Base-by-base conservation (phyloP, 352 stramenopile species). In the Blastocystis sp. region DNA sequence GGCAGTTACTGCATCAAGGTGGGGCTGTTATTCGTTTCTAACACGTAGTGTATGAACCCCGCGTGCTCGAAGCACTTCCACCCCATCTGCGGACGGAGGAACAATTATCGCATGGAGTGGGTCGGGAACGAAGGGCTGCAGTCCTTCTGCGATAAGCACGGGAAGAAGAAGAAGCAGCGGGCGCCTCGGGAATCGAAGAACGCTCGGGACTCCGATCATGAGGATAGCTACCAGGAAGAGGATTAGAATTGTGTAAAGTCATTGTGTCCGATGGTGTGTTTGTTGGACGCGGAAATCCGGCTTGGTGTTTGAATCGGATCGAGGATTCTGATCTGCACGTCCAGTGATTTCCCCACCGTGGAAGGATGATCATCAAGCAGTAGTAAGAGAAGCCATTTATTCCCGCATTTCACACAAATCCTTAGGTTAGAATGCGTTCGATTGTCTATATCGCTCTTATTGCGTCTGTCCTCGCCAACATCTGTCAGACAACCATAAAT, bases 1-100 rank as follows among this genome's bases (percentile, higher is more conserved):
- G 79, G 67, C 31, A 89, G 79, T 31, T 89, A 89, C 45, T 69
- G 62, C 33, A 79, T 89, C n/a, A 89, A 79, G 39, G 67, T 89
- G 41, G 37, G 19, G 37, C 3, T 35, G 60, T 24, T 4, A 13
- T 3, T n/a, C 35, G 55, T 10, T 24, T 39, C 41, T 80, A 45
- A 89, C 24, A 0, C 33, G 45, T 89, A 89, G 79, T 89, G 79
- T 26, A 80, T 77, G 79, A 45, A 89, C 50, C 21, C 79, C 6
- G 62, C 62, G 12, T 89, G 79, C 60, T 65, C 55, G 19, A 62
- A 66, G 55, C 63, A 59, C 26, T 89, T 89, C 79, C 79, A 89
- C 61, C 79, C 79, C 4, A 77, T 89, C 26, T 89, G 79, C 41
- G 79, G 79, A 67, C 33, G 74, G 50, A 35, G 31, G 37, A 85